Base-by-base conservation (phyloP, 805 yeast genomes). In the Metschnikowia amazonensis region DNA sequence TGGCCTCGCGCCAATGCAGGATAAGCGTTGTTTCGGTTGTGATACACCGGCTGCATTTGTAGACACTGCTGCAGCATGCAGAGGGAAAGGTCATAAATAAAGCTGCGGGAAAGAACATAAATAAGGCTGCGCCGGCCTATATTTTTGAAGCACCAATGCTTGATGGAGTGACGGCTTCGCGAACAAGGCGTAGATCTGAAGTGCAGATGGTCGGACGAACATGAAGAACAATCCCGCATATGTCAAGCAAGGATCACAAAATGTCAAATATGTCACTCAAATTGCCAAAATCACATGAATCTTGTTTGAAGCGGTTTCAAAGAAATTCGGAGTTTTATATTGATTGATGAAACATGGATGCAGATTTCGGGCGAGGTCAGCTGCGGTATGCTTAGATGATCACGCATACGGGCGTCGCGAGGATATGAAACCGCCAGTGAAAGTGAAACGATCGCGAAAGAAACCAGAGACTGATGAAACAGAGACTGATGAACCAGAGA, bases 11-110 rank as follows among this genome's bases (percentile, higher is more conserved):
- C 37, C 18, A 23, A 20, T 32, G 36, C 36, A 40, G 36, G 36
- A 24, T 13, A 9, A 14, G 17, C 21, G 37, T 30, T 20, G 42
- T 30, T 39, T 29, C 35, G 30, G 35, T 10, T 14, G 9, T 39
- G 42, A 38, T 17, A 39, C 42, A 27, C 14, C 33, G 41, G 36
- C 20, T 18, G 41, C 41, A 9, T 37, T 37, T 37, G 41, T 37
- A 33, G 16, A 25, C 23, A 9, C 33, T 13, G 33, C 41, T 18
- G 16, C 41, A 14, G 32, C 33, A 17, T 37, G 36, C 36, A 34
- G 17, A 11, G 13, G 36, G 20, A n/a, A 24, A 18, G 18, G n/a
- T n/a, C 13, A 37, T 37, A 37, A 28, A 37, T 37, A 27, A n/a
- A 25, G 16, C 23, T 4, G 41, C 33, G 23, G n/a, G n/a, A n/a